phyloP scores from a whole-genome alignment of 1,139 yeast genomes.

The Hanseniaspora uvarum region DNA sequence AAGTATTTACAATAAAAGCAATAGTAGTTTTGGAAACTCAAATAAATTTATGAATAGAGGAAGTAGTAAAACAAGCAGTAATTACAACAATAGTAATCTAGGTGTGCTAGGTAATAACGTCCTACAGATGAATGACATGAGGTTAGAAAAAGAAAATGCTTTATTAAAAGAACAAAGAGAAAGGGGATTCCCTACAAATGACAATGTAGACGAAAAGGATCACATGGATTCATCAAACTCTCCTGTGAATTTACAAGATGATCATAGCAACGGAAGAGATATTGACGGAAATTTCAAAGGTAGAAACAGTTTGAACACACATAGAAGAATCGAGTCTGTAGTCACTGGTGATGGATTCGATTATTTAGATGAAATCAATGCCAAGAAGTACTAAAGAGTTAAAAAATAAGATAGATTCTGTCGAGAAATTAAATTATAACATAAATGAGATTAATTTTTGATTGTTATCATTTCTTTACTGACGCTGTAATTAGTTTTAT shows the following conservation, averaged over 20 bases:
- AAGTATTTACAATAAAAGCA: background rate
- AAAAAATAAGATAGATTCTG: background rate
- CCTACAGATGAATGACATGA: slow-evolving; percentile 12
- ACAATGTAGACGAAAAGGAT: slow-evolving; percentile 1
- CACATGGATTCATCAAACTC: background rate
- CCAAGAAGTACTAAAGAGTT: slow-evolving; percentile 3
- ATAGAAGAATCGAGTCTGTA: slow-evolving; percentile 10
- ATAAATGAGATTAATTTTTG: no score
- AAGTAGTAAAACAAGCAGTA: background rate
- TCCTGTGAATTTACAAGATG: background rate
- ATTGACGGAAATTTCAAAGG: slow-evolving; percentile 15
- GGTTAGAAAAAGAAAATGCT: slow-evolving; percentile 10
- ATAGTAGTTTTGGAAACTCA: background rate
- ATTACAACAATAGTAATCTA: background rate
- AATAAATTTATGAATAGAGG: slow-evolving; percentile 3
- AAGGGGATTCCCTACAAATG: slow-evolving; percentile 16
- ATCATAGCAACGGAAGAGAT: slow-evolving; percentile 9
- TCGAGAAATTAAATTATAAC: no score
- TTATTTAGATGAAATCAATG: slow-evolving; percentile 14
- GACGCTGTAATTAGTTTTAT: background rate
- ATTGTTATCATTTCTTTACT: background rate
- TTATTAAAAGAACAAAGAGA: slow-evolving; percentile 11
- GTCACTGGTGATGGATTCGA: slow-evolving; percentile 13
- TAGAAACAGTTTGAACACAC: slow-evolving; percentile 12
- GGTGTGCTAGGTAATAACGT: slow-evolving; percentile 13